phyloP scores from a whole-genome alignment of 805 yeast species.

The Kuraishia hungarica region DNA sequence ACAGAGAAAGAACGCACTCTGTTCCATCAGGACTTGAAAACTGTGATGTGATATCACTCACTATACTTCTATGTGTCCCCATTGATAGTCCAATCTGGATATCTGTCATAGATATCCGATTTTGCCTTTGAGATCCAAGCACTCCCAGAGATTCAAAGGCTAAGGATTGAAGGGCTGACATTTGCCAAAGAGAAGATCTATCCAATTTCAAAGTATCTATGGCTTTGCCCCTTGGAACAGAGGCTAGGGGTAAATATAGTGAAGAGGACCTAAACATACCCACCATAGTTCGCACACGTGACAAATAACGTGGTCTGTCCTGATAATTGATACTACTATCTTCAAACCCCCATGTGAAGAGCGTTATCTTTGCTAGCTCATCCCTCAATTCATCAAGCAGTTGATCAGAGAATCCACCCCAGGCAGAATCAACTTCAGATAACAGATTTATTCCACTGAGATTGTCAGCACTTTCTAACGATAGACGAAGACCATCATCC shows the following conservation, averaged over 20 bases:
- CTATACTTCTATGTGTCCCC: constrained; percentile 26
- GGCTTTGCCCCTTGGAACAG: constrained; percentile 13
- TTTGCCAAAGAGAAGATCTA: constrained; percentile 32
- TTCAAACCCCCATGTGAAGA: constrained; percentile 39
- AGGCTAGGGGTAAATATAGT: constrained; percentile 46
- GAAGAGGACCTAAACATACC: constrained; percentile 40
- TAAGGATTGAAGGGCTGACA: constrained; percentile 26
- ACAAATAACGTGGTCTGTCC: not conserved
- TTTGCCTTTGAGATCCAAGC: constrained; percentile 27
- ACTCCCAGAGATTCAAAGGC: constrained; percentile 37
- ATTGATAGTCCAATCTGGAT: constrained; percentile 33
- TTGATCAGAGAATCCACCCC: constrained; percentile 70
- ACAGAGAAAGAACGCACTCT: not conserved
- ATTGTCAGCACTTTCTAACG: constrained; percentile 69
- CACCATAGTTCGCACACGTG: constrained; percentile 33
- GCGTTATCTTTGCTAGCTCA: constrained; percentile 46
- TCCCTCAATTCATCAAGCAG: constrained; percentile 53
- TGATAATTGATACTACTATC: constrained; percentile 12
- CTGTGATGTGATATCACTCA: constrained; percentile 7
- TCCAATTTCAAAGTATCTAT: constrained; percentile 11
- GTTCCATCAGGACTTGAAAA: not conserved
- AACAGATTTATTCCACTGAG: constrained; percentile 63
- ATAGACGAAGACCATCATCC: constrained; percentile 50
- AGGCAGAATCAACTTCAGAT: constrained; percentile 67
- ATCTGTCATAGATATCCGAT: constrained; percentile 29